Evolutionary conservation across 352 stramenopile genomes (phyloP).

Genomic region (Phytophthora foliorum): DNA sequence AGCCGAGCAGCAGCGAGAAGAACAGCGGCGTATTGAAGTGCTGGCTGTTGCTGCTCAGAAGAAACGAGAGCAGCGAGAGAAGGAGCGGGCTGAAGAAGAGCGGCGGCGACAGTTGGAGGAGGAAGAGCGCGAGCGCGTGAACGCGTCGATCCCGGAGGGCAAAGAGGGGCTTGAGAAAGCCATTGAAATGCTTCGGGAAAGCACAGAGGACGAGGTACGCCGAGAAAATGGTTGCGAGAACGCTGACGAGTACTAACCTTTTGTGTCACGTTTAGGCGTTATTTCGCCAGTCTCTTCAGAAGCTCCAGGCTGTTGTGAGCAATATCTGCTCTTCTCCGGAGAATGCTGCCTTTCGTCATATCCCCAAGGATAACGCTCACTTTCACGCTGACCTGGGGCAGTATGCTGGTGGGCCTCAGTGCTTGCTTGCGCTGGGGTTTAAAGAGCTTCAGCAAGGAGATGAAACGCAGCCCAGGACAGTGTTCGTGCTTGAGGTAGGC

Average conservation of each 20-base stretch:
- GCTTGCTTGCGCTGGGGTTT: slow-evolving; percentile 80
- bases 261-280: slow-evolving; percentile 24
- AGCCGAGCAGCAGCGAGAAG: slow-evolving; percentile 24
- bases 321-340: slow-evolving; percentile 82
- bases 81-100: slow-evolving; percentile 46
- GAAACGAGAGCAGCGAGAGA: slow-evolving; percentile 59
- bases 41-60: slow-evolving; percentile 67
- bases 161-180: slow-evolving; percentile 53
- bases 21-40: slow-evolving; percentile 45
- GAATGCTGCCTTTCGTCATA: slow-evolving; percentile 74
- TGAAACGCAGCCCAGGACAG: slow-evolving; percentile 36
- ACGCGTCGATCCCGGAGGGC: slow-evolving; percentile 47
- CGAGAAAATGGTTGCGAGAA: neutral
- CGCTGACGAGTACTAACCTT: neutral
- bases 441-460: slow-evolving; percentile 63
- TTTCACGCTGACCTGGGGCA: slow-evolving; percentile 79
- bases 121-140: slow-evolving; percentile 39
- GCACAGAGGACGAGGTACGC: slow-evolving; percentile 45
- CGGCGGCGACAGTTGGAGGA: slow-evolving; percentile 42
- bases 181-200: slow-evolving; percentile 53
- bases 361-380: slow-evolving; percentile 75
- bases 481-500: slow-evolving; percentile 77
- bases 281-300: slow-evolving; percentile 52
- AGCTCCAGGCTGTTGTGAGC: slow-evolving; percentile 60
- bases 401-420: slow-evolving; percentile 66